phyloP scores from a whole-genome alignment of 768 basidiomycete species.

The Suillus paluster region DNA sequence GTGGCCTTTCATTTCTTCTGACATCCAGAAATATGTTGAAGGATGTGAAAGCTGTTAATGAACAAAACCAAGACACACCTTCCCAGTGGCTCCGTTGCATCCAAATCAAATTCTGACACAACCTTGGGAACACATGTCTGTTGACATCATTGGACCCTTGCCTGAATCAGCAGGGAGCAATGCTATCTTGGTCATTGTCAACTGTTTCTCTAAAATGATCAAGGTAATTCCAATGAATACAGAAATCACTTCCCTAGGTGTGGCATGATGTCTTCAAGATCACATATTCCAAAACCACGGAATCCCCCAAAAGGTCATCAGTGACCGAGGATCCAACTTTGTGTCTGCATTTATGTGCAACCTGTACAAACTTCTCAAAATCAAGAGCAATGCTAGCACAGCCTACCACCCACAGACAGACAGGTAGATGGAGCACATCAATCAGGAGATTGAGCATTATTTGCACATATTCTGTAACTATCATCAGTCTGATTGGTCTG shows the following conservation, averaged over 20 bases:
- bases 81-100: slow-evolving; percentile 38
- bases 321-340: slow-evolving; percentile 16
- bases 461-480: slow-evolving; percentile 37
- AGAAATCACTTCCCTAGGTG: slow-evolving; percentile 32
- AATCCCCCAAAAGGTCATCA: slow-evolving; percentile 11
- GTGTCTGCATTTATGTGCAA: slow-evolving; percentile 30
- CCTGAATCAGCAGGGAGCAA: slow-evolving; percentile 36
- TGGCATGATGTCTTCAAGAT: slow-evolving; percentile 28
- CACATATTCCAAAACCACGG: slow-evolving; percentile 10
- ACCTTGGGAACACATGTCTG: slow-evolving; percentile 34
- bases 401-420: slow-evolving; percentile 48
- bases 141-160: slow-evolving; percentile 39
- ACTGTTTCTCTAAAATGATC: slow-evolving; percentile 39
- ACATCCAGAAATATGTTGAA: slow-evolving; percentile 15
- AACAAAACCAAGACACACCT: background rate
- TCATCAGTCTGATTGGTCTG: slow-evolving; percentile 40
- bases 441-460: slow-evolving; percentile 42
- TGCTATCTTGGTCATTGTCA: slow-evolving; percentile 35
- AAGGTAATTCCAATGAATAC: slow-evolving; percentile 45
- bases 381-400: slow-evolving; percentile 39
- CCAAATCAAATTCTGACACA: slow-evolving; percentile 18
- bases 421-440: slow-evolving; percentile 45
- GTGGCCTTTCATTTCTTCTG: slow-evolving; percentile 17
- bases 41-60: slow-evolving; percentile 16
- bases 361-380: slow-evolving; percentile 33